Conservation (phyloP, 768 basidiomycete genomes). For the Chalciporus pseudorubinellus region DNA sequence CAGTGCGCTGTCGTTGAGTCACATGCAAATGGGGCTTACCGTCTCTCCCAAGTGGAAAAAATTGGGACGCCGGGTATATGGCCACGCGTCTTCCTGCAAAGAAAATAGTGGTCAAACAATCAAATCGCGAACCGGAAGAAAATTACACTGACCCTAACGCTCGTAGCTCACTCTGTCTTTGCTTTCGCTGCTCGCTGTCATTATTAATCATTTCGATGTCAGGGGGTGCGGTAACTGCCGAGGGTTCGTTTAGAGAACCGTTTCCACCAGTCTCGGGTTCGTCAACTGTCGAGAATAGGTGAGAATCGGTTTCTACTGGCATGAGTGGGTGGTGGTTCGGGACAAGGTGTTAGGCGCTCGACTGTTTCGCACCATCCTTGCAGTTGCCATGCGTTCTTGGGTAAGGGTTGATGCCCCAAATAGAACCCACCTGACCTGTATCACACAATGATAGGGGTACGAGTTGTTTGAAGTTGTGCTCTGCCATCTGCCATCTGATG, state of each 20-base stretch:
- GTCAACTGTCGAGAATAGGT: background rate
- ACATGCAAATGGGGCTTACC: slow-evolving; percentile 12
- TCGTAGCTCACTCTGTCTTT: background rate
- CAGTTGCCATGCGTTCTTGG: no score
- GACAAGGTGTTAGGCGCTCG: no score
- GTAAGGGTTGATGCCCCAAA: no score
- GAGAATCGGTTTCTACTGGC: no score
- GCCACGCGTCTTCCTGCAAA: slow-evolving; percentile 22
- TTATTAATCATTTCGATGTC: background rate
- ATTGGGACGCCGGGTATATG: slow-evolving; percentile 22
- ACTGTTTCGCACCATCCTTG: no score
- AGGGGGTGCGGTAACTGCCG: background rate
- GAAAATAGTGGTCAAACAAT: background rate
- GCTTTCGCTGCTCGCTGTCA: background rate
- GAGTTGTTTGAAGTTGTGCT: no score
- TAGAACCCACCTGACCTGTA: no score
- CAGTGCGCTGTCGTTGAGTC: no score
- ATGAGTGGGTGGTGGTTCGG: no score
- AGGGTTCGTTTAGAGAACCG: background rate
- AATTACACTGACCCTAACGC: background rate
- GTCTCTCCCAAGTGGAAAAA: slow-evolving; percentile 18
- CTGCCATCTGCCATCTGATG: no score
- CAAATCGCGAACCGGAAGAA: background rate
- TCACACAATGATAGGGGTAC: no score
- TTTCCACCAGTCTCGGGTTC: no score